These are phyloP conservation scores for Dryas alaskensis DNA, from an alignment of 306 rosid species.

Conservation along the genomic window DNA sequence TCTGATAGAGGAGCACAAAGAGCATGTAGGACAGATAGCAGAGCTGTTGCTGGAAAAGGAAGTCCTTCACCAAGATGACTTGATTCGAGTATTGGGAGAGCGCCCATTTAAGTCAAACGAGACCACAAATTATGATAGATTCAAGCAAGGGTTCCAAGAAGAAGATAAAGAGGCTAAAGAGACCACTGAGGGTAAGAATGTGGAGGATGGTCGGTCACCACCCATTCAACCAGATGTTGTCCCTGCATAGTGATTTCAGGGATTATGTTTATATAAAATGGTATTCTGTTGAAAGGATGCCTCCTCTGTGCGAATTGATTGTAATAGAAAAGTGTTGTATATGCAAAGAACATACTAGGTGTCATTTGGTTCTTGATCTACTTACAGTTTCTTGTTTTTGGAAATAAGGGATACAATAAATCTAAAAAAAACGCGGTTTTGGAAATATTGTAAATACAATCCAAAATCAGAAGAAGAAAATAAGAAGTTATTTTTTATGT, in stretches of 20 bases:
- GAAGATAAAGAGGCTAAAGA: constrained; percentile 22
- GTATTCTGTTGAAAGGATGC: not conserved
- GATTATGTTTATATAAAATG: not conserved
- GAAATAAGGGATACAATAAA: not conserved
- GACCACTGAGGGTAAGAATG: constrained; percentile 13
- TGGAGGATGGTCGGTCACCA: not conserved
- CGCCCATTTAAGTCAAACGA: constrained; percentile 32
- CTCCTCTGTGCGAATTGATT: not conserved
- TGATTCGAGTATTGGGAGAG: constrained; percentile 38
- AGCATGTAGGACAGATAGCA: constrained; percentile 33
- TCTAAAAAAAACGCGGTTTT: too few relatives aligned
- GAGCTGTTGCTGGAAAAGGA: constrained; percentile 45
- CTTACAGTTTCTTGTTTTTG: not conserved
- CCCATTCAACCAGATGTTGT: constrained; percentile 6
- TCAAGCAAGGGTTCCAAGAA: constrained; percentile 35
- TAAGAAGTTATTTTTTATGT: too few relatives aligned
- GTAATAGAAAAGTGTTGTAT: not conserved
- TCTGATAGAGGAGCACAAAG: constrained; percentile 39
- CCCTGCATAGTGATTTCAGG: constrained; percentile 2
- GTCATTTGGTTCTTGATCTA: not conserved
- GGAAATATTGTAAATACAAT: too few relatives aligned
- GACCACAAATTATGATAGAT: constrained; percentile 33
- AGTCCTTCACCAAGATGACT: constrained; percentile 43
- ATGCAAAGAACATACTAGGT: not conserved
- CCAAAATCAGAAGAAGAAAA: too few relatives aligned